These are phyloP conservation scores for Sphagnum tenellum DNA, from an alignment of 225 moss, liverwort and hornwort genomes.

Conservation along the genomic window DNA sequence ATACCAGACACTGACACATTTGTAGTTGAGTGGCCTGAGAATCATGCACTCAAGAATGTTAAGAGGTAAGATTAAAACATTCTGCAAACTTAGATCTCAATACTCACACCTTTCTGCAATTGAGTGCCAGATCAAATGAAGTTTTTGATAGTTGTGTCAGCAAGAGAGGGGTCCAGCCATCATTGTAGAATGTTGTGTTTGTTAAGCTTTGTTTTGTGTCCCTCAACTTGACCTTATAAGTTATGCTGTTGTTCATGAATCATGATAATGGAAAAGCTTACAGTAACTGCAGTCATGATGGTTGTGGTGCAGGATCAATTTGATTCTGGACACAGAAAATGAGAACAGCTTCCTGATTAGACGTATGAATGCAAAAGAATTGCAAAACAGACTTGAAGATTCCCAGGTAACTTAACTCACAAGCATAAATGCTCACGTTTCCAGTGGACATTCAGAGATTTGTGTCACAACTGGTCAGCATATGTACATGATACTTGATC, in stretches of 20 bases:
- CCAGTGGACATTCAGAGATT: conserved; percentile 4
- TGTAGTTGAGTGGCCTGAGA: conserved; percentile 41
- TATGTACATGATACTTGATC: conserved; percentile 3
- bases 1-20: conserved; percentile 35
- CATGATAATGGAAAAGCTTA: too few species aligned
- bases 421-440: too few species aligned
- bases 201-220: neutral
- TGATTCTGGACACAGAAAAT: conserved; percentile 62
- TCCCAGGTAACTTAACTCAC: conserved; percentile 37
- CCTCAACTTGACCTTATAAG: too few species aligned
- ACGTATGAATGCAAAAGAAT: conserved; percentile 51
- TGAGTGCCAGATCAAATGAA: too few species aligned
- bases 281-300: neutral
- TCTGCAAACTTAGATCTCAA: neutral
- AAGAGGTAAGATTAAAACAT: conserved; percentile 18
- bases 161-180: too few species aligned
- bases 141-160: too few species aligned
- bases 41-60: conserved; percentile 16
- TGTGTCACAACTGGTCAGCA: neutral
- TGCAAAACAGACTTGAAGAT: conserved; percentile 54
- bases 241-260: too few species aligned
- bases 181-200: neutral
- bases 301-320: conserved; percentile 44
- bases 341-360: conserved; percentile 70
- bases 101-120: neutral